These are phyloP conservation scores for Apophysomyces sp. DNA, from an alignment of 371 early-diverging fungal species.

Conservation along the genomic window DNA sequence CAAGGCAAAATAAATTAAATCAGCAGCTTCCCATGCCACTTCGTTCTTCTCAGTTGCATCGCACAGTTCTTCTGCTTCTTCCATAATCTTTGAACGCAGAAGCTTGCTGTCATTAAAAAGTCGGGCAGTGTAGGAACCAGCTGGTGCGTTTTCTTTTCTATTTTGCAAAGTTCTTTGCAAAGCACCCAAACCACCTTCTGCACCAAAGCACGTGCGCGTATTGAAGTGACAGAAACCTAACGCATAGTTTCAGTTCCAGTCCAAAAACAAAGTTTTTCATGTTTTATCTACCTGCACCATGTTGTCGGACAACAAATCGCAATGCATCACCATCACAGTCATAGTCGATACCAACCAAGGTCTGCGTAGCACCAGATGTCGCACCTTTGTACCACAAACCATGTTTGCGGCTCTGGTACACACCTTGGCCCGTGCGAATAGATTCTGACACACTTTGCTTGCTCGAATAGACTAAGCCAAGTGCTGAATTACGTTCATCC, in stretches of 20 bases:
- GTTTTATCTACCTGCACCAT: constrained; percentile 67
- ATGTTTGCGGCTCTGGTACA: constrained; percentile 88
- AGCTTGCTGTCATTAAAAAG: constrained; percentile 84
- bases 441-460: constrained; percentile 80
- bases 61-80: constrained; percentile 94
- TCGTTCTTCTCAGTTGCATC: constrained; percentile 76
- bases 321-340: constrained; percentile 95
- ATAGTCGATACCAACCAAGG: constrained; percentile 67
- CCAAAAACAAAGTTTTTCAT: not conserved
- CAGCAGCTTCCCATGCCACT: constrained; percentile 95
- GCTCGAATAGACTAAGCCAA: constrained; percentile 94
- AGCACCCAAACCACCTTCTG: constrained; percentile 71
- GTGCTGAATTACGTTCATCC: constrained; percentile 82
- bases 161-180: constrained; percentile 63
- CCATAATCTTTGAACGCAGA: constrained; percentile 90
- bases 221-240: constrained; percentile 93
- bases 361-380: constrained; percentile 92
- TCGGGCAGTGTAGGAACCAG: constrained; percentile 89
- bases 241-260: too few species aligned
- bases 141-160: constrained; percentile 74
- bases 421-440: constrained; percentile 78
- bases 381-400: constrained; percentile 97
- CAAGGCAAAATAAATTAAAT: constrained; percentile 94
- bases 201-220: constrained; percentile 92
- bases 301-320: constrained; percentile 85